Base-by-base conservation (phyloP, 1,284 basidiomycete species). In the Amylostereum chailletii region DNA sequence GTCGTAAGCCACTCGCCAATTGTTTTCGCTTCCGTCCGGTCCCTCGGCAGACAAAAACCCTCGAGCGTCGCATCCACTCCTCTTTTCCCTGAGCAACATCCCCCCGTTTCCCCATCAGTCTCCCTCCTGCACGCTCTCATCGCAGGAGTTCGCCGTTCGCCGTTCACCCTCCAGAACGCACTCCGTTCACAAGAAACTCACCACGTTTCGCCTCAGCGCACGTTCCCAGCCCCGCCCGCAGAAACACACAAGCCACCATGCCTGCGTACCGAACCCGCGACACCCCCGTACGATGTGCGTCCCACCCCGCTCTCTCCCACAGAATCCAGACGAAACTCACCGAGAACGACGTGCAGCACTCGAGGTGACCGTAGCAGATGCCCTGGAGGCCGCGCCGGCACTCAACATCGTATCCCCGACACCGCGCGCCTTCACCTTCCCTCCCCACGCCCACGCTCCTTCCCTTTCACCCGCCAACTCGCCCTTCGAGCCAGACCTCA, bases 211-310 rank as follows among this genome's bases (percentile, higher is more conserved):
- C 19, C 19, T 19, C 6, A 5, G 39, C 29, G 5, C 29, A 40
- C 39, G 39, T 11, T 27, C 6, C 11, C 39, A 37, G 5, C 39
- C 11, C 29, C 39, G 39, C 39, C 39, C 39, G n/a, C n/a, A 40
- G 39, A 40, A 40, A 27, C 39, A n/a, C 39, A 11, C 39, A 27
- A n/a, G 6, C 39, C 69, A 77, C 74, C 73, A 86, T 86, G 83
- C 83, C 83, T 65, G 82, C 81, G 49, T 71, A 78, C 62, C 82
- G 83, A 71, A 84, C 81, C 65, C 81, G 80, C 72, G 81, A 85
- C 71, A 78, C 73, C 71, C 72, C 71, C 58, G 66, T 73, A 63
- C 75, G 75, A 71, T 71, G 83, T 83, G 57, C 72, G 82, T 72
- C 46, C 37, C 54, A 57, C 66, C 68, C 62, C 66, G 60, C 57